Evolutionary conservation across 1,139 yeast species (phyloP).

Genomic region (Debaryomycetaceae sp.): DNA sequence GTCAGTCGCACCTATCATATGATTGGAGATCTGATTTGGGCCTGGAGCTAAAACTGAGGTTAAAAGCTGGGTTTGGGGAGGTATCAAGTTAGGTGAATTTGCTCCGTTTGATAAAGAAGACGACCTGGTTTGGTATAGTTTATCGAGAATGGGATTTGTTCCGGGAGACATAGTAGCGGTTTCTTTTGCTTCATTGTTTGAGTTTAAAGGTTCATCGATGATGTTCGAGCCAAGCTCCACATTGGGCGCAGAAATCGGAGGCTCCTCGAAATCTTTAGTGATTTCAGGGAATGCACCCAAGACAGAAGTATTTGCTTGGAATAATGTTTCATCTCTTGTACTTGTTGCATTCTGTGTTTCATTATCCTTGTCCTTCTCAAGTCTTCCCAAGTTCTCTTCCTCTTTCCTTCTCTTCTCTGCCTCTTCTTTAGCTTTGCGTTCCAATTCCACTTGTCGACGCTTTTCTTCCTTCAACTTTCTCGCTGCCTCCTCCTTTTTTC

Average conservation of each 20-base stretch:
- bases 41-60: not conserved
- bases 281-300: not conserved
- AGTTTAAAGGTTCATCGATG: not conserved
- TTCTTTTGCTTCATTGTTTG: not conserved
- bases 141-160: slow-evolving; percentile 31
- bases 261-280: not conserved
- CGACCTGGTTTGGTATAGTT: slow-evolving; percentile 33
- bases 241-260: not conserved
- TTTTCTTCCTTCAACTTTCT: slow-evolving; percentile 39
- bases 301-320: not conserved
- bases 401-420: slow-evolving; percentile 39
- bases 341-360: not conserved
- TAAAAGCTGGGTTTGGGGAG: not conserved
- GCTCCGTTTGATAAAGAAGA: slow-evolving; percentile 21
- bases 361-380: slow-evolving; percentile 14
- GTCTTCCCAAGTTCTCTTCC: slow-evolving; percentile 26
- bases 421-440: slow-evolving; percentile 40
- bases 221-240: not conserved
- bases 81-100: slow-evolving; percentile 6
- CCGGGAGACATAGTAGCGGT: slow-evolving; percentile 8
- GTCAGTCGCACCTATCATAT: not conserved
- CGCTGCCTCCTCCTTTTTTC: slow-evolving; percentile 48
- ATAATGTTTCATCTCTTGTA: not conserved
- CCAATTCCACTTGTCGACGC: slow-evolving; percentile 45
- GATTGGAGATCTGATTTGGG: not conserved